Evolutionary conservation across 2,329 filamentous ascomycete species (phyloP).

Genomic region (Simplicillium sp.): DNA sequence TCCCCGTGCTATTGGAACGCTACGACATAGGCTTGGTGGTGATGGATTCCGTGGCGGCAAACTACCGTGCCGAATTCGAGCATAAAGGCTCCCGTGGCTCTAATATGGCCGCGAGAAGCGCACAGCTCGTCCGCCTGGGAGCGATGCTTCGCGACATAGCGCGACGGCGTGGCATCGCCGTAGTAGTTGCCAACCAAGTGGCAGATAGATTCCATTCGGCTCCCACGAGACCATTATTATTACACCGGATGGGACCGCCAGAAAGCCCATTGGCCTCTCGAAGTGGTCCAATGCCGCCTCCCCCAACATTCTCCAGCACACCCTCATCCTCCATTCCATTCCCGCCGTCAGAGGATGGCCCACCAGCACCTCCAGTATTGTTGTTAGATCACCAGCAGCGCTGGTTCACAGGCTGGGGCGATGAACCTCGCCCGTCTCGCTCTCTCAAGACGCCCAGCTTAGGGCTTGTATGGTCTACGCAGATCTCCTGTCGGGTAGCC

Average conservation of each 20-base stretch:
- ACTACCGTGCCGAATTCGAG: slow-evolving; percentile 88
- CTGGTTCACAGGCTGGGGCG: slow-evolving; percentile 94
- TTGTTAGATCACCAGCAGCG: slow-evolving; percentile 81
- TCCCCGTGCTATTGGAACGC: slow-evolving; percentile 72
- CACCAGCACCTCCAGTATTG: slow-evolving; percentile 42
- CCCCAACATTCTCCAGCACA: slow-evolving; percentile 19
- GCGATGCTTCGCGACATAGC: slow-evolving; percentile 69
- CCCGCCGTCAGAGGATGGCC: slow-evolving; percentile 16
- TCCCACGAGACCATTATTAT: slow-evolving; percentile 11
- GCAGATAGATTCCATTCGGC: slow-evolving; percentile 64
- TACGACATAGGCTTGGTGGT: slow-evolving; percentile 74
- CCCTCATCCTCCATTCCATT: slow-evolving; percentile 31
- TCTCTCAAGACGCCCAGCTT: slow-evolving; percentile 73
- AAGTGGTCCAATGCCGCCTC: slow-evolving; percentile 23
- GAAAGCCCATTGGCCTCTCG: slow-evolving; percentile 42
- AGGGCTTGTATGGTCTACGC: slow-evolving; percentile 84
- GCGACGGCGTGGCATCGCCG: slow-evolving; percentile 61
- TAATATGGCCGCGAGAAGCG: slow-evolving; percentile 66
- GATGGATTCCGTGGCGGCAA: slow-evolving; percentile 87
- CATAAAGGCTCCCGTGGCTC: slow-evolving; percentile 35
- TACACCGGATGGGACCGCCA: slow-evolving; percentile 1
- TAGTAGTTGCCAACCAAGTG: slow-evolving; percentile 94
- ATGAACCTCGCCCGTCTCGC: slow-evolving; percentile 41
- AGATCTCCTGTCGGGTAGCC: slow-evolving; percentile 74
- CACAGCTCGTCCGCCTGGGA: slow-evolving; percentile 69